Evolutionary conservation across 257 asterid species (phyloP), one percentile per base, ranked within the genome.

Genomic region (Solanum pennellii): DNA sequence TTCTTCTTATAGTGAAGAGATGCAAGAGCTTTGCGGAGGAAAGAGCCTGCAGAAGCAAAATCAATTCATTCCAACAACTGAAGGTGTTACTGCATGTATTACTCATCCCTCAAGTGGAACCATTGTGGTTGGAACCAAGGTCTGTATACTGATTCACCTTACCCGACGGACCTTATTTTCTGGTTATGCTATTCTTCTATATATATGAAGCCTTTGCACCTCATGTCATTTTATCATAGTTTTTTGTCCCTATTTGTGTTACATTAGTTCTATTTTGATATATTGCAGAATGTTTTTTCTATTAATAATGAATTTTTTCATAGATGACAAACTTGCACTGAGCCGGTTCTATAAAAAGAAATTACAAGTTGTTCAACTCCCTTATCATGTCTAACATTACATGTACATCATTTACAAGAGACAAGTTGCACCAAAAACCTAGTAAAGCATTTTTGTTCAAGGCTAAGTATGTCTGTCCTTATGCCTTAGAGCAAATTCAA

Each of bases 111-210:
- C 91, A 66, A 92, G 89, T 79, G 96, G 96, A 84, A 91, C 95
- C 91, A 91, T 96, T 90, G 94, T 95, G 44, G 98, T 95, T 68
- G 99, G 99, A 93, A 95, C 99, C 66, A 89, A 91, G 98, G 99
- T 95, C 85, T 66, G 87, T 87, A 27, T 66, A 23, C 71, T 47
- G 44, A 29, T 47, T 80, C 68, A 45, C 68, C 68, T 47, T 80
- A 49, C 68, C n/a, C 47, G 85, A 80, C 47, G 68, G 66, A 80
- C 44, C 68, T 80, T 45, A 9, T 47, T 45, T 79, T 35, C 42
- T 47, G 16, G 66, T 45, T 47, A 47, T 80, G 42, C 68, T 47
- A 39, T 18, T 31, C 59, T 62, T 77, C 65, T 25, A 25, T 25
- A 42, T 77, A 59, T n/a, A 59, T 49, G 21, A 62, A 18, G 27